Conservation (phyloP, 768 basidiomycete species). For the Suillus occidentalis region DNA sequence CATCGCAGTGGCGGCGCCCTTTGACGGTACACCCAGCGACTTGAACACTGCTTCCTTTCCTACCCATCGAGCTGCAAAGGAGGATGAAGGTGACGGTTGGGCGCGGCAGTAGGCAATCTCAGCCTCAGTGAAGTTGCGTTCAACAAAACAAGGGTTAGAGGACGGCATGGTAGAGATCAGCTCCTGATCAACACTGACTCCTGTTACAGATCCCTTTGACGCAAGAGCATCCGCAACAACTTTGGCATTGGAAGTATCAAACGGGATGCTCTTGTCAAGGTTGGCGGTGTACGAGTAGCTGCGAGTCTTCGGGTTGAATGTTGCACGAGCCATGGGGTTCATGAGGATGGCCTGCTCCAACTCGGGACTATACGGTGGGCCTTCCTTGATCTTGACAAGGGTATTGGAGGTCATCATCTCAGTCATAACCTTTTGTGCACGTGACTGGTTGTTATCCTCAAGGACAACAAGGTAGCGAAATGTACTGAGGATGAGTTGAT, state of each 20-base stretch:
- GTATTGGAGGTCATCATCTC: constrained; percentile 95
- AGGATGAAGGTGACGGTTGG: constrained; percentile 86
- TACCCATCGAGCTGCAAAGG: constrained; percentile 95
- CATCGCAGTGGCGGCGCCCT: constrained; percentile 93
- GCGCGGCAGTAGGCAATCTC: constrained; percentile 84
- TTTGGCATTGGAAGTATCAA: constrained; percentile 68
- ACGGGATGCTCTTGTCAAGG: constrained; percentile 49
- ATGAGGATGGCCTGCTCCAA: constrained; percentile 84
- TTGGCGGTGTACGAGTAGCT: constrained; percentile 79
- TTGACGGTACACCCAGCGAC: constrained; percentile 83
- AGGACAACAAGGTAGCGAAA: constrained; percentile 52
- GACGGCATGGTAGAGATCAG: constrained; percentile 92
- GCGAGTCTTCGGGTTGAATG: constrained; percentile 79
- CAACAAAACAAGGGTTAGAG: constrained; percentile 81
- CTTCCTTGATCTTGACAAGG: constrained; percentile 92
- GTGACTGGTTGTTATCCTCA: constrained; percentile 65
- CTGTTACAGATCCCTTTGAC: constrained; percentile 50
- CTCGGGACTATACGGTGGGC: constrained; percentile 84
- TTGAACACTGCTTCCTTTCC: constrained; percentile 99
- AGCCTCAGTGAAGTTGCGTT: constrained; percentile 89
- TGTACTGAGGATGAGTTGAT: constrained; percentile 64
- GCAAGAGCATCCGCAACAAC: constrained; percentile 49
- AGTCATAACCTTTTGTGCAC: constrained; percentile 83
- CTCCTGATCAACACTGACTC: constrained; percentile 92
- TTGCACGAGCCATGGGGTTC: constrained; percentile 90